Conservation (phyloP, 257 asterid species). For the Ocimum tenuiflorum region DNA sequence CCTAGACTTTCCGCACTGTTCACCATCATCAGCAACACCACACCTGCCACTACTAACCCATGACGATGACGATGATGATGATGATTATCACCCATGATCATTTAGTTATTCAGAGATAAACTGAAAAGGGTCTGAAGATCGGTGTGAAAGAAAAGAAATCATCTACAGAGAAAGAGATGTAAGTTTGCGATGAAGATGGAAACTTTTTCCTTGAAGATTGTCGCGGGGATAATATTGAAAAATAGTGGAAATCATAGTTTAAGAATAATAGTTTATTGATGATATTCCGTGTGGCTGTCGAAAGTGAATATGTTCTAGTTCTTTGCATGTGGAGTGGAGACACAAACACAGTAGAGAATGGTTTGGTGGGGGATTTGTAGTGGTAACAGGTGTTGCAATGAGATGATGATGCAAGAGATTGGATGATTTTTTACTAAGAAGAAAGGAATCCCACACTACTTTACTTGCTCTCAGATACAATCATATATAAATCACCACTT, state of each 20-base stretch:
- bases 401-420: constrained; percentile 1
- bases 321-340: no score
- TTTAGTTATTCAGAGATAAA: background rate
- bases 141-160: background rate
- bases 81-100: constrained; percentile 13
- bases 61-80: no score
- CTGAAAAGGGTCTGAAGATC: background rate
- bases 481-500: background rate
- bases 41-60: constrained; percentile 12
- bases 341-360: no score
- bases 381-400: constrained; percentile 12
- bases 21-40: constrained; percentile 28
- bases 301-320: no score
- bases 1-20: constrained; percentile 52
- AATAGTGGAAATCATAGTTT: background rate
- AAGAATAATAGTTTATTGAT: no score
- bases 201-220: background rate
- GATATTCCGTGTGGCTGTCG: background rate
- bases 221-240: background rate
- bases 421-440: constrained; percentile 5
- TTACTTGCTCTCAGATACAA: constrained; percentile 5
- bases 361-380: no score
- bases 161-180: background rate
- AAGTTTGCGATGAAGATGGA: constrained; percentile 5
- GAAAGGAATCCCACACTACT: constrained; percentile 32